Evolutionary conservation across 2,329 filamentous ascomycete genomes (phyloP), one percentile per base, ranked within the genome.

Genomic region (Apiospora arundinis): DNA sequence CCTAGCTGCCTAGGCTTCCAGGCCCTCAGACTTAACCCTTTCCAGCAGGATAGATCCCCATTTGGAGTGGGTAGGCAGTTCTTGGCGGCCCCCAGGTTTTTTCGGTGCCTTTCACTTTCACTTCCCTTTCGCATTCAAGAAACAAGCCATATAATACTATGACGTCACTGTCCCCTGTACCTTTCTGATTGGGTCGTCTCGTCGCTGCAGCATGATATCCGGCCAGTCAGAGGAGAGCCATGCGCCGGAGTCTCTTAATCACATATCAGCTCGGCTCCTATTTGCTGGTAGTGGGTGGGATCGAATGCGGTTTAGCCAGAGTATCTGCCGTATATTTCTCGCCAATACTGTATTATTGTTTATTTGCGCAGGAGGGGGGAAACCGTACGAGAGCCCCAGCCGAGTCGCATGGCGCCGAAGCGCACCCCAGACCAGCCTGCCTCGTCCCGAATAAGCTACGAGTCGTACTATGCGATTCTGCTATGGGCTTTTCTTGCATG

Each of bases 11-110:
- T 6, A 32, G 32, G 32, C 32, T 32, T 32, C 42, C 42, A 45
- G 42, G 42, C 42, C 14, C 14, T 25, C 28, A 32, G 49, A 25
- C 52, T 37, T 60, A 60, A 37, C 52, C 52, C 28, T 60, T 60
- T 28, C 18, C 4, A 32, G 52, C 28, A 28, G 32, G 28, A 60
- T 60, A 60, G 28, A 60, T 63, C 56, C 32, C 56, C 56, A 63
- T 63, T 63, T 4, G 56, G 56, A 28, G 21, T 63, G 56, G 56
- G 14, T 28, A 63, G 56, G 56, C 28, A 23, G 7, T 40, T 23
- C 32, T 63, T 40, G 56, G 32, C 56, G 32, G 4, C 56, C 56
- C 52, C 56, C 32, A 40, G 56, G 32, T 40, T 63, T 63, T 60
- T 63, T n/a, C 56, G 32, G 32, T 32, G 32, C 32, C 6, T 32